Percentiles rank a stretch among this genome's conserved stretches.
These are phyloP conservation scores for Anethum foeniculum DNA, from an alignment of 140 eudicot genomes.

Conservation along the genomic window DNA sequence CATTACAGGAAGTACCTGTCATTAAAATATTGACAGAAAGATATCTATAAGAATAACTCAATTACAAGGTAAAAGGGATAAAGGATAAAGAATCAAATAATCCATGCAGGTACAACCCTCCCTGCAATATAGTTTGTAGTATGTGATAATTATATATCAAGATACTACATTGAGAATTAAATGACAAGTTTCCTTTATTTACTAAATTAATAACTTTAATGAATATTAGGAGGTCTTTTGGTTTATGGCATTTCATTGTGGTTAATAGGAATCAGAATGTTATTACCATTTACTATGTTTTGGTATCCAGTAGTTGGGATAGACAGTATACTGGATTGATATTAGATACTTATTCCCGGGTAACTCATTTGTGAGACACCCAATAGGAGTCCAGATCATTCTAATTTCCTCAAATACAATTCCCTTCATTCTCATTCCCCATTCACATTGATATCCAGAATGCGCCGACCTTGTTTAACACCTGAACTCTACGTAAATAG, in stretches of 20 bases:
- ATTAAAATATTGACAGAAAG: slow-evolving; percentile 7
- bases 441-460: background rate
- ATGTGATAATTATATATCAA: background rate
- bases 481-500: too few relatives aligned
- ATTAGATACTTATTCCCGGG: too few relatives aligned
- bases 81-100: background rate
- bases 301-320: too few relatives aligned
- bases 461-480: too few relatives aligned
- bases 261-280: background rate
- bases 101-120: background rate
- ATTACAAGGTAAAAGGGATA: background rate
- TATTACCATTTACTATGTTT: too few relatives aligned
- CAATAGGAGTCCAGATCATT: too few relatives aligned
- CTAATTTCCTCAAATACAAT: too few relatives aligned
- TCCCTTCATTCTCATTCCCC: background rate
- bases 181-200: background rate
- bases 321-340: too few relatives aligned
- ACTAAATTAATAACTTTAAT: too few relatives aligned
- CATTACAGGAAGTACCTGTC: slow-evolving; percentile 94
- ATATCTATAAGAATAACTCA: slow-evolving; percentile 12
- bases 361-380: too few relatives aligned
- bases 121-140: background rate
- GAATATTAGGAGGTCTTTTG: background rate
- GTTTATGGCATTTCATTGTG: too few relatives aligned
- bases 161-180: background rate